Conservation (phyloP, 2,329 filamentous ascomycete genomes). For the Curvularia sp. region DNA sequence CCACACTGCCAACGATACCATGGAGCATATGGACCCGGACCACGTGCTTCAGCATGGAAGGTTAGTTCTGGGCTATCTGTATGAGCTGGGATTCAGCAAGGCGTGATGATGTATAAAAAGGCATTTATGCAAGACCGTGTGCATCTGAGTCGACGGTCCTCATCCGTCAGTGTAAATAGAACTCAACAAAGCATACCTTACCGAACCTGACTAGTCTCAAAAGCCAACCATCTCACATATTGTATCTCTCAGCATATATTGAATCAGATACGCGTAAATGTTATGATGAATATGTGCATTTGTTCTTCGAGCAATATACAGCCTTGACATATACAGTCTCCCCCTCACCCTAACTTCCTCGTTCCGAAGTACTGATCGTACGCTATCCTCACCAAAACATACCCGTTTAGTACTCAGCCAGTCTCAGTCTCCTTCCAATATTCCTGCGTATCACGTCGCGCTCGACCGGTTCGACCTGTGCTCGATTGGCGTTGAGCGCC, state of each 20-base stretch:
- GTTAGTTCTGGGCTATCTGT: constrained; percentile 79
- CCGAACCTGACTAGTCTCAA: background rate
- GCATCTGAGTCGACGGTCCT: background rate
- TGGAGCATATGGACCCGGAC: constrained; percentile 75
- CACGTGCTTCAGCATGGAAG: constrained; percentile 90
- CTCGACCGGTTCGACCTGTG: constrained; percentile 59
- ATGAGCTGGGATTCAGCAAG: constrained; percentile 74
- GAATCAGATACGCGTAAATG: background rate
- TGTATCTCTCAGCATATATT: background rate
- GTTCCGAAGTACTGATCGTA: background rate
- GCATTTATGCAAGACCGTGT: background rate
- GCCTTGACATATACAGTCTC: background rate
- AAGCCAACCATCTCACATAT: too few relatives aligned
- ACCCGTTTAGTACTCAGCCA: constrained; percentile 68
- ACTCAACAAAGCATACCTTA: background rate
- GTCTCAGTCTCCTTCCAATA: constrained; percentile 74
- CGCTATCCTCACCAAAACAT: background rate
- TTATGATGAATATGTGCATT: background rate
- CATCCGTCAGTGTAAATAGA: background rate
- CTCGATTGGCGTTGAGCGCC: constrained; percentile 73
- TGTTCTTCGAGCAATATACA: background rate
- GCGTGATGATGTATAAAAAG: background rate
- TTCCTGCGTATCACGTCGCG: constrained; percentile 69
- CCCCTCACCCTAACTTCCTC: background rate
- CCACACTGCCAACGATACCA: constrained; percentile 70